A percentile compares a stretch with the other conserved stretches of the same genome.
phyloP scores from a whole-genome alignment of 2,329 filamentous ascomycete species.

The Fusarium sp. region DNA sequence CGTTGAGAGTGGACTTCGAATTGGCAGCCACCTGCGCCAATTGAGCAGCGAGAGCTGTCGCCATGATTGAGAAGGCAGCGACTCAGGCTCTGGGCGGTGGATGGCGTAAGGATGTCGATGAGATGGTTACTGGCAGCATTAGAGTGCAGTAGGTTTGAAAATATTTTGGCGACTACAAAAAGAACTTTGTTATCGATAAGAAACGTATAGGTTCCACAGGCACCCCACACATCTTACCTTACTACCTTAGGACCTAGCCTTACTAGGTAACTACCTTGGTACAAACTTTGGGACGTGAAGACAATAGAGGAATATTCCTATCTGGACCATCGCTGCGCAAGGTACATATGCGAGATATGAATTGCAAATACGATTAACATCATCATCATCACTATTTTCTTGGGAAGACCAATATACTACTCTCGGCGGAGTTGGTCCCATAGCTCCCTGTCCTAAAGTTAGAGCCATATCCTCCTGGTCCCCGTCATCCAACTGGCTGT shows the following conservation, averaged over 20 bases:
- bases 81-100: constrained; percentile 37
- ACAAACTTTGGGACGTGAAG: not conserved
- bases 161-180: constrained; percentile 43
- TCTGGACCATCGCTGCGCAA: not conserved
- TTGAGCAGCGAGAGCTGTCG: constrained; percentile 89
- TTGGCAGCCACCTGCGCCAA: constrained; percentile 90
- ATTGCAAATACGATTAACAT: not conserved
- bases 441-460: not conserved
- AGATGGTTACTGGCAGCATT: constrained; percentile 28
- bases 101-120: constrained; percentile 32
- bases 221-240: not conserved
- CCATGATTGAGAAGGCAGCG: constrained; percentile 62
- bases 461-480: not conserved
- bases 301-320: not conserved
- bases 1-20: constrained; percentile 88
- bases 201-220: not conserved
- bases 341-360: not conserved
- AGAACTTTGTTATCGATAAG: constrained; percentile 47
- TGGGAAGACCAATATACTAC: not conserved
- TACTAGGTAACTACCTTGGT: not conserved
- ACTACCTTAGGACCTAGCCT: too few relatives aligned
- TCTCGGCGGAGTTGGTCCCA: not conserved
- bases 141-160: constrained; percentile 39
- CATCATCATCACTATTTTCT: not conserved
- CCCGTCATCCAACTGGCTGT: not conserved